These are phyloP conservation scores for Phytophthora pluvialis DNA, from an alignment of 352 stramenopile genomes.

Conservation along the genomic window DNA sequence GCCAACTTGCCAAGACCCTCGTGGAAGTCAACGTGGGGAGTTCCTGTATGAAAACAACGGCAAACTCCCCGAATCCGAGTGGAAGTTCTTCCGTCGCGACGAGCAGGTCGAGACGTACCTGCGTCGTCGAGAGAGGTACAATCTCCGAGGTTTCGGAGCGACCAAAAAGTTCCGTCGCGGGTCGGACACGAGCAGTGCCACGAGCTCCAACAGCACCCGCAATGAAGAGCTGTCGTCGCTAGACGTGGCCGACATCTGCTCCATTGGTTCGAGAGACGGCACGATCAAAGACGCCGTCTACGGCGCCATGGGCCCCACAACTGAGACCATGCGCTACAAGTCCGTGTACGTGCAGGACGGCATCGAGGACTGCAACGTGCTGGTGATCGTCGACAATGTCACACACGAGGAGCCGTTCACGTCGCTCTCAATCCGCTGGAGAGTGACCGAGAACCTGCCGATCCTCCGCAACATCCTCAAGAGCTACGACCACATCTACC, in stretches of 20 bases:
- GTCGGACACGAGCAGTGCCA: slow-evolving; percentile 18
- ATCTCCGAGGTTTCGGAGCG: slow-evolving; percentile 27
- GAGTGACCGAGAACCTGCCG: slow-evolving; percentile 35
- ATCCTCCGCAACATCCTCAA: slow-evolving; percentile 36
- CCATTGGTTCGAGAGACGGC: slow-evolving; percentile 34
- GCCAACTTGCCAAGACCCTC: slow-evolving; percentile 30
- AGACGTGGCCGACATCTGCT: slow-evolving; percentile 30
- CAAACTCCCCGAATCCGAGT: slow-evolving; percentile 29
- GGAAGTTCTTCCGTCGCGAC: slow-evolving; percentile 34
- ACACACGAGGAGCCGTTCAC: slow-evolving; percentile 27
- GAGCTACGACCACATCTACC: slow-evolving; percentile 44
- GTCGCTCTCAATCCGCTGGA: slow-evolving; percentile 28
- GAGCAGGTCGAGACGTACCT: slow-evolving; percentile 33
- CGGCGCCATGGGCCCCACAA: slow-evolving; percentile 34
- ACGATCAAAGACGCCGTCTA: slow-evolving; percentile 43
- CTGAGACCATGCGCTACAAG: slow-evolving; percentile 41
- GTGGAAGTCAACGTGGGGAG: slow-evolving; percentile 31
- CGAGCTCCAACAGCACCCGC: slow-evolving; percentile 20
- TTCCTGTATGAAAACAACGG: slow-evolving; percentile 29
- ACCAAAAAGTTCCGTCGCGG: slow-evolving; percentile 29
- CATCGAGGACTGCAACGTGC: slow-evolving; percentile 35
- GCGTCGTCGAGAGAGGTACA: slow-evolving; percentile 31
- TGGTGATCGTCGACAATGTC: slow-evolving; percentile 38
- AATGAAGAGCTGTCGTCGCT: slow-evolving; percentile 29
- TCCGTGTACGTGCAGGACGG: slow-evolving; percentile 38